Evolutionary conservation across 2,329 filamentous ascomycete genomes (phyloP).

Genomic region (Pseudocercospora macadamiae): DNA sequence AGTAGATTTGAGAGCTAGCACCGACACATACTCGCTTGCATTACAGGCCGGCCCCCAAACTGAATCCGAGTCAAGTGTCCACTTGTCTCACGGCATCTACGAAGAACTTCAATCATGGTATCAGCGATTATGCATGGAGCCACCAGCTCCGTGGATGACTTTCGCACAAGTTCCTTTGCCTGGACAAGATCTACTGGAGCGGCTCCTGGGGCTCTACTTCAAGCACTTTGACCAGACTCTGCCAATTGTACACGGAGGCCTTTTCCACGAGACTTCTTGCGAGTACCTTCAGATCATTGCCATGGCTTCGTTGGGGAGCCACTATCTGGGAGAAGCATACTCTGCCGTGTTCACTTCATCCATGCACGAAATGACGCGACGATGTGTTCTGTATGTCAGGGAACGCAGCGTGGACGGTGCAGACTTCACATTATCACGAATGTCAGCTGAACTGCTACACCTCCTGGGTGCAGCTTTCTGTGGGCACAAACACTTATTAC

Average conservation of each 20-base stretch:
- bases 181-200: slow-evolving; percentile 25
- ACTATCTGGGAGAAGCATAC: slow-evolving; percentile 21
- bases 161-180: slow-evolving; percentile 31
- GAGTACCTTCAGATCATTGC: slow-evolving; percentile 33
- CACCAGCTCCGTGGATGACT: slow-evolving; percentile 15
- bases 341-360: slow-evolving; percentile 14
- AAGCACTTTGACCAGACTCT: slow-evolving; percentile 35
- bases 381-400: slow-evolving; percentile 13
- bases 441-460: slow-evolving; percentile 17
- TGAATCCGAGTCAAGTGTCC: not conserved
- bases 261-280: slow-evolving; percentile 19
- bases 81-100: slow-evolving; percentile 8
- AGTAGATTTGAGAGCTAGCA: not conserved
- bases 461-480: slow-evolving; percentile 18
- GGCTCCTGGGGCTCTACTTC: slow-evolving; percentile 34
- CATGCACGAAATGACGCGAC: slow-evolving; percentile 25
- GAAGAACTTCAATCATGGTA: slow-evolving; percentile 22
- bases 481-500: slow-evolving; percentile 11
- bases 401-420: slow-evolving; percentile 2
- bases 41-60: not conserved
- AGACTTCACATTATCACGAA: not conserved
- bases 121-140: slow-evolving; percentile 15
- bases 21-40: not conserved
- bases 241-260: slow-evolving; percentile 35
- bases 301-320: slow-evolving; percentile 35